Percentiles rank a stretch among this genome's conserved stretches.
Evolutionary conservation across 352 stramenopile species (phyloP).

Genomic region (Aphanomyces astaci): DNA sequence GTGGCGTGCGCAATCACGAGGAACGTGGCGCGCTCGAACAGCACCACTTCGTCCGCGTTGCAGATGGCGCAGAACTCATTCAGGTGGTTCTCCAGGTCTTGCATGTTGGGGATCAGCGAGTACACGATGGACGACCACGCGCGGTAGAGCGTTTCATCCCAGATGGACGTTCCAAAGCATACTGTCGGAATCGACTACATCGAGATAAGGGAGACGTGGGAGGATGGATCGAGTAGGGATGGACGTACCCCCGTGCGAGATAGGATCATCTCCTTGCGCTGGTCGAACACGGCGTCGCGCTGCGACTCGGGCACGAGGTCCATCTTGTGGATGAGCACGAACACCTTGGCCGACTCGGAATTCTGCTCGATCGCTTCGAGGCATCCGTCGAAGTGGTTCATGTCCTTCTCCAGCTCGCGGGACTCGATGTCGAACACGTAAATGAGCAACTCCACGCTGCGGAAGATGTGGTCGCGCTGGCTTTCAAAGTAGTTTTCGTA

Average conservation of each 20-base stretch:
- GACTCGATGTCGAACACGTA: conserved; percentile 99
- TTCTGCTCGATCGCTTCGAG: conserved; percentile 98
- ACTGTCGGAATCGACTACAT: conserved; percentile 74
- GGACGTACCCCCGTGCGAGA: conserved; percentile 55
- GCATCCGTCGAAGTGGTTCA: conserved; percentile 96
- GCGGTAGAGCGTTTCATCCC: conserved; percentile 99
- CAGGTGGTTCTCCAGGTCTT: conserved; percentile 92
- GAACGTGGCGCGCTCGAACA: conserved; percentile 99
- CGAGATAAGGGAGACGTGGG: conserved; percentile 29
- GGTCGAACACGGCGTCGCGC: conserved; percentile 88
- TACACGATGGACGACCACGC: conserved; percentile 99
- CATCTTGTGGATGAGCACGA: conserved; percentile 99
- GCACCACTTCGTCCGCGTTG: conserved; percentile 93
- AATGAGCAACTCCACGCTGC: conserved; percentile 96
- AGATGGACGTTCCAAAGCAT: conserved; percentile 98
- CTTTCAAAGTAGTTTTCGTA: conserved; percentile 99
- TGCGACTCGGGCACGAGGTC: conserved; percentile 91
- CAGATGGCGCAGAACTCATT: conserved; percentile 96
- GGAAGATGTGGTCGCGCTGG: conserved; percentile 99
- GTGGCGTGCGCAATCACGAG: conserved; percentile 97
- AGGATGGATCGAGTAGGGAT: conserved; percentile 6
- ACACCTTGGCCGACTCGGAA: conserved; percentile 97
- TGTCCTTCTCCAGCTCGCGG: conserved; percentile 91
- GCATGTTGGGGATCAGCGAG: conserved; percentile 98
- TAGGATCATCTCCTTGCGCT: conserved; percentile 92